Base-by-base conservation (phyloP, 768 basidiomycete species). In the Lactarius tabidus region DNA sequence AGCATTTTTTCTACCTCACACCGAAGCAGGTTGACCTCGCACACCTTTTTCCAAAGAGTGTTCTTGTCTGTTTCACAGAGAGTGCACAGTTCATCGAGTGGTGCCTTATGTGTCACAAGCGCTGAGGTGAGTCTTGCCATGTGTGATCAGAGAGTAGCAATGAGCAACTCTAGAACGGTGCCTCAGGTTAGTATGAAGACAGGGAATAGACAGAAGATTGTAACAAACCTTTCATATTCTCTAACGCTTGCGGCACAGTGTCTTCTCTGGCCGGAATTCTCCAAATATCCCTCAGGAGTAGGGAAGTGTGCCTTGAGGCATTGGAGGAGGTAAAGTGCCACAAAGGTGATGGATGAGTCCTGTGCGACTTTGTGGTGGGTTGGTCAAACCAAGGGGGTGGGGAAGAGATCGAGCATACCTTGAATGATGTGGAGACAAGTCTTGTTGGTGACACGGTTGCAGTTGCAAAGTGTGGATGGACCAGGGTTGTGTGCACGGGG, bases 391-490 rank as follows among this genome's bases (percentile, higher is more conserved):
- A n/a, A n/a, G n/a, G n/a, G n/a, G n/a, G n/a, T n/a, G n/a, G n/a
- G n/a, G n/a, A n/a, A n/a, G n/a, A n/a, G n/a, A 72, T 93, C 91
- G 79, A 91, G 84, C 75, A 84, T 85, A 66, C 91, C 92, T 76
- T 86, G 85, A 74, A 87, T 79, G 79, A 94, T 86, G 80, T 85
- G 90, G 74, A 94, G 89, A 67, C 90, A 86, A 72, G 90, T 91
- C 82, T 94, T 94, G 81, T 93, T 92, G 75, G 90, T 94, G 79
- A 94, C 88, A 75, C 91, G 87, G 79, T 91, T 92, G 77, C 91
- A 88, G 74, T 91, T 91, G 77, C 91, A 78, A 79, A 90, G 88
- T 70, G 89, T 85, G 66, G 90, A 87, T 71, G 88, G 84, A 77
- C 85, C 87, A 79, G 87, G 77, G 78, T 85, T 85, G 72, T 85